These are phyloP conservation scores for Loxodes magnus DNA, from an alignment of 73 alveolate species.

Conservation along the genomic window DNA sequence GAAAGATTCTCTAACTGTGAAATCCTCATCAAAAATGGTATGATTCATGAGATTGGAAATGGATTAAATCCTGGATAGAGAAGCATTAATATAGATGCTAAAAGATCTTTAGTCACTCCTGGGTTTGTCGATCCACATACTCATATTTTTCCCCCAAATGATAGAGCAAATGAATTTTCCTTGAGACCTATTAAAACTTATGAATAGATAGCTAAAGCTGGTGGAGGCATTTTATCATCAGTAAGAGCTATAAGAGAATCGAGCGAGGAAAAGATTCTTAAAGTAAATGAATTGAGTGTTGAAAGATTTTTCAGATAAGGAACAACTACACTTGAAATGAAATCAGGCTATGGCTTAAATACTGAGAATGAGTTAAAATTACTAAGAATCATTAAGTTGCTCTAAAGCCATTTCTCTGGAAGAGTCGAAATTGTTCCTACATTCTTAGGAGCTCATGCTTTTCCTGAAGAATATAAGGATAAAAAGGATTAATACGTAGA, in stretches of 20 bases:
- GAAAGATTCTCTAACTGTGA: background rate
- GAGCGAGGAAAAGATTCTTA: constrained; percentile 1
- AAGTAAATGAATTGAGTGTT: background rate
- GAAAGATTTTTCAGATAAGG: constrained; percentile 13
- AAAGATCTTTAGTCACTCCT: constrained; percentile 12
- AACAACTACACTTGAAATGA: constrained; percentile 13
- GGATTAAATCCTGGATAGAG: background rate
- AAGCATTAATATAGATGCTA: background rate
- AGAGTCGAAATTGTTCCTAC: constrained; percentile 15
- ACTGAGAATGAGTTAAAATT: constrained; percentile 17
- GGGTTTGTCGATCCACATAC: constrained; percentile 26
- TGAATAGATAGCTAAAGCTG: constrained; percentile 18
- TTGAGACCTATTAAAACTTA: constrained; percentile 15
- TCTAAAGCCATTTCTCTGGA: constrained; percentile 1
- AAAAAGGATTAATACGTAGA: constrained; percentile 11
- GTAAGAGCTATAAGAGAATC: constrained; percentile 14
- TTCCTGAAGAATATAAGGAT: constrained; percentile 14
- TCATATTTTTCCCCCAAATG: constrained; percentile 18
- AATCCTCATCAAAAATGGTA: constrained; percentile 12
- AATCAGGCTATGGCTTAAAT: constrained; percentile 17
- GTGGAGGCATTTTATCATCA: constrained; percentile 21
- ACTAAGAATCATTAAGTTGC: constrained; percentile 4
- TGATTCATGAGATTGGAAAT: constrained; percentile 3
- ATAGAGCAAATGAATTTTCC: constrained; percentile 17
- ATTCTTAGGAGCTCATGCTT: constrained; percentile 22